Evolutionary conservation across 257 asterid genomes (phyloP), one percentile per base, ranked within the genome.

Genomic region (Jasminum sambac): DNA sequence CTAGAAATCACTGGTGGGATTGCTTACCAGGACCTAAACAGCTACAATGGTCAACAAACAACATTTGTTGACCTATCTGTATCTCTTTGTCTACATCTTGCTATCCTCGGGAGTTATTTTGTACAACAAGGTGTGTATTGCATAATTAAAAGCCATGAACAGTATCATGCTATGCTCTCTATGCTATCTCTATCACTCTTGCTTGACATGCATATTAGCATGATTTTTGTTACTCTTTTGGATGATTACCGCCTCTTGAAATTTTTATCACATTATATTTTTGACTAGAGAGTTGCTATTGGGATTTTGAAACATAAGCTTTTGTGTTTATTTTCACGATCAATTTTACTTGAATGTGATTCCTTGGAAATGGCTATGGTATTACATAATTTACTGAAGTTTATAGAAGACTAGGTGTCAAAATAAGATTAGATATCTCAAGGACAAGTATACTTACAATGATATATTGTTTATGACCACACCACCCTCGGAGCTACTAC

Each of bases 51-150:
- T 93, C 85, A 85, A 80, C 95, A 93, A 80, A 63, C 94, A 89
- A 48, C 97, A 88, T 81, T 73, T 89, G 40, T 79, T 90, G 86
- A 93, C 98, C 60, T 90, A 94, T 82, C 75, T 89, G 62, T 94
- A 86, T 84, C 92, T 94, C 70, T 73, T 89, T 44, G 85, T 85
- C 63, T 94, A 94, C 66, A 85, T 94, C 75, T 26, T 87, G 75
- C 88, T 94, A 69, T 94, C 97, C 17, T 91, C 98, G 0, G 98
- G 95, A 72, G 97, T 94, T 76, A 94, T 94, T 74, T 86, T 94
- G 67, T 91, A 91, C 82, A 94, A 94, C 89, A 94, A 94, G 97
- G 98, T 91, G 80, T 44, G 81, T 25, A 38, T 66, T 66, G 41
- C 37, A 40, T 39, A 55, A 21, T 55, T 8, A 21, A 19, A 66